A percentile compares a stretch with the other conserved stretches of the same genome.
phyloP scores from a whole-genome alignment of 148 eudicot genomes.

The Chenopodium berlandieri region DNA sequence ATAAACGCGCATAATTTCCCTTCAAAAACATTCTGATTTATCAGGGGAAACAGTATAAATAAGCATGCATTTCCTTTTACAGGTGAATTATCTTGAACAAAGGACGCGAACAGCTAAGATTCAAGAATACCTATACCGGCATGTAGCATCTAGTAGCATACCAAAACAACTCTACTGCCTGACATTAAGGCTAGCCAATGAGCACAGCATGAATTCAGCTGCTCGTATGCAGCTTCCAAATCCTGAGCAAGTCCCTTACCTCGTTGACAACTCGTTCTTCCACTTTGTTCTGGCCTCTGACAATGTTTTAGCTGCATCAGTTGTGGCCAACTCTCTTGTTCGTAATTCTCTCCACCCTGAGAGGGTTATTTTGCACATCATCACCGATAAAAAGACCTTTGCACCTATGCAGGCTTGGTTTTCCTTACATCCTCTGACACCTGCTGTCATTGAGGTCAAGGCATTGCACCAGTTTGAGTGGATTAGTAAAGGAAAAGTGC shows the following conservation, averaged over 20 bases:
- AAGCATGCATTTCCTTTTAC: conserved; percentile 5
- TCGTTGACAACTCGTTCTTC: conserved; percentile 74
- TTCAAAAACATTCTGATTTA: neutral
- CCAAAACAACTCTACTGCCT: conserved; percentile 89
- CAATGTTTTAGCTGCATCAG: conserved; percentile 80
- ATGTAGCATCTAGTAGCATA: conserved; percentile 94
- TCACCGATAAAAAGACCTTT: conserved; percentile 84
- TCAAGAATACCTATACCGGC: conserved; percentile 86
- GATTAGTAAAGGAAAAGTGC: conserved; percentile 88
- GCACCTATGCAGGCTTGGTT: conserved; percentile 99
- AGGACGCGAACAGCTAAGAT: conserved; percentile 90
- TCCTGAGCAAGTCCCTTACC: conserved; percentile 69
- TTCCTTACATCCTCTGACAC: conserved; percentile 62
- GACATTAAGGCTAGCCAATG: conserved; percentile 70
- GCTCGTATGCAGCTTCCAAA: conserved; percentile 88
- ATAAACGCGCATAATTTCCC: neutral
- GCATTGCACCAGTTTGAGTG: conserved; percentile 92
- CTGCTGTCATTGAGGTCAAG: conserved; percentile 82
- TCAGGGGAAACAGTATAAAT: neutral
- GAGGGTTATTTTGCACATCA: conserved; percentile 71
- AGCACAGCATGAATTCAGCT: conserved; percentile 72
- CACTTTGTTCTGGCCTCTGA: conserved; percentile 86
- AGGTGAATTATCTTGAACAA: conserved; percentile 72
- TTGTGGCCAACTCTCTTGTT: conserved; percentile 75
- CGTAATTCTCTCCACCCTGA: conserved; percentile 63